phyloP scores from a whole-genome alignment of 306 rosid genomes.

The Cucumis melo region DNA sequence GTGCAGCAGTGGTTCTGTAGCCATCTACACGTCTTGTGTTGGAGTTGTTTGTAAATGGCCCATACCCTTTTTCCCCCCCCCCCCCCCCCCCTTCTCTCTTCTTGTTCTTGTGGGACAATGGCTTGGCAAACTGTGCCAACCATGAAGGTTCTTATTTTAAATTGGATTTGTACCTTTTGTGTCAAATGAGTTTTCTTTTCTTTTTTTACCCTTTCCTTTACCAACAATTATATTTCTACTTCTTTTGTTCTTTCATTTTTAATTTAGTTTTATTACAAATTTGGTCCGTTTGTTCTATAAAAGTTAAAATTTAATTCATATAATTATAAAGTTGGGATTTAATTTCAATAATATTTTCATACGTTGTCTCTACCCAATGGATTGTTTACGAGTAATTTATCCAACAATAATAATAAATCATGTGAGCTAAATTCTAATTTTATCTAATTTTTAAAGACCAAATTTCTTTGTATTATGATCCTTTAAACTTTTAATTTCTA shows the following conservation, averaged over 20 bases:
- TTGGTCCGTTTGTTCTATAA: no score
- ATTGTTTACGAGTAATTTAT: no score
- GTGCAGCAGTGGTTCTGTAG: slow-evolving; percentile 2
- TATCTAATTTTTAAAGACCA: no score
- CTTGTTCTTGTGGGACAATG: neutral
- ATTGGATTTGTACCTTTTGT: neutral
- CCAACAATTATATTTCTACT: neutral
- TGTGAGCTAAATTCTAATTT: no score
- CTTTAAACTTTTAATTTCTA: no score
- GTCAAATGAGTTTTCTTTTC: neutral
- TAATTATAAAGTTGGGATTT: no score
- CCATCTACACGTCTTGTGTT: slow-evolving; percentile 8
- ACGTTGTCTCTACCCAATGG: no score
- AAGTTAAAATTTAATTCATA: no score
- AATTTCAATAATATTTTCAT: no score
- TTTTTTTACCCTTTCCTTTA: neutral
- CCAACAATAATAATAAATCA: no score
- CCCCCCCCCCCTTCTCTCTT: neutral
- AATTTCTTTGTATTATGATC: no score
- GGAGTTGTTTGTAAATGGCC: slow-evolving; percentile 7
- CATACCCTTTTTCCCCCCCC: neutral
- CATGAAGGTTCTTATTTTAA: neutral
- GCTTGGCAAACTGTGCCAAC: slow-evolving; percentile 6
- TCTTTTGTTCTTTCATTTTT: neutral
- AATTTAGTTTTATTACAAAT: no score